phyloP scores from a whole-genome alignment of 2,329 filamentous ascomycete species.

The Rutstroemia sp. region DNA sequence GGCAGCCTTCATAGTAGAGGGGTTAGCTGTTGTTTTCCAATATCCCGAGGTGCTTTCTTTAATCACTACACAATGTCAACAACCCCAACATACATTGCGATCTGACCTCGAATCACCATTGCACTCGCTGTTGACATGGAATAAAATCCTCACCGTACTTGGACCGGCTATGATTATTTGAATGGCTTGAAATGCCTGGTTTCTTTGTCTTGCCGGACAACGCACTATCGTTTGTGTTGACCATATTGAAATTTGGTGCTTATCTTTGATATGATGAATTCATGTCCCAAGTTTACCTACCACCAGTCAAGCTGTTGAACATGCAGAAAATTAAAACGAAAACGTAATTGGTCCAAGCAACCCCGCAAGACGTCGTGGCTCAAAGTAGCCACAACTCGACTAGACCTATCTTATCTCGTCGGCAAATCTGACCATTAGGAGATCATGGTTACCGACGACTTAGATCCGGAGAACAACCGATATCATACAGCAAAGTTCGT shows the following conservation, averaged over 20 bases:
- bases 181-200: not conserved
- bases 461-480: not conserved
- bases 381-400: not conserved
- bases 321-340: too few species aligned
- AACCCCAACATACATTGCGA: not conserved
- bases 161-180: not conserved
- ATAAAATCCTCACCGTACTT: not conserved
- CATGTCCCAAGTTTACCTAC: too few species aligned
- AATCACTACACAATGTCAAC: too few species aligned
- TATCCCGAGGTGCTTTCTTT: too few species aligned
- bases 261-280: too few species aligned
- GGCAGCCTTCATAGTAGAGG: conserved; percentile 1
- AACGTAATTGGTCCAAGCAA: too few species aligned
- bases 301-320: too few species aligned
- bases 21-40: not conserved
- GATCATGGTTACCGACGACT: not conserved
- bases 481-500: not conserved
- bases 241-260: too few species aligned
- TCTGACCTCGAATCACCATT: not conserved
- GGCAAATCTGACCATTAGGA: not conserved
- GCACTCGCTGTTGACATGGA: not conserved
- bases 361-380: too few species aligned
- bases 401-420: not conserved
- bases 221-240: too few species aligned
- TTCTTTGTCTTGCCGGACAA: too few species aligned